phyloP scores from a whole-genome alignment of 345 rosid genomes.

The Eucalyptus fibrosa region DNA sequence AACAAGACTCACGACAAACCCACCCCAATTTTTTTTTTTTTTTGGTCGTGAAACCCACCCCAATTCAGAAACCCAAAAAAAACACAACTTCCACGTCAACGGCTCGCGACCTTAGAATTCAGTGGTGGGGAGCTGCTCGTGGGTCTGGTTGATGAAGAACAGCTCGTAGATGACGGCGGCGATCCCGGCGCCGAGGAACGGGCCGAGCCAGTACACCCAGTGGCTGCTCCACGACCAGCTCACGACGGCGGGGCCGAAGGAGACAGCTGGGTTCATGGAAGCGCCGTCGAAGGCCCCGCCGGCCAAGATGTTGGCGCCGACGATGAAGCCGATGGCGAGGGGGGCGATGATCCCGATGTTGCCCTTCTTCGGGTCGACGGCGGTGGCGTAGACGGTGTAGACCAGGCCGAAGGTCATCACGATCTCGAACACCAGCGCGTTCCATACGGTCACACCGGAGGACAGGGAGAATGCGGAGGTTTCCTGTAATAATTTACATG shows the following conservation, averaged over 20 bases:
- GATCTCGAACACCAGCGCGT: slow-evolving; percentile 81
- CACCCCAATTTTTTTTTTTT: neutral
- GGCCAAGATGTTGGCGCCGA: slow-evolving; percentile 84
- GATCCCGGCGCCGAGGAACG: slow-evolving; percentile 61
- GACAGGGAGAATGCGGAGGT: slow-evolving; percentile 60
- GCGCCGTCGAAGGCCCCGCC: slow-evolving; percentile 94
- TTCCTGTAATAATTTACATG: slow-evolving; percentile 7
- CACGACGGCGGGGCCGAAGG: slow-evolving; percentile 95
- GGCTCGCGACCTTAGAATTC: slow-evolving; percentile 15
- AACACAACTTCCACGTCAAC: neutral
- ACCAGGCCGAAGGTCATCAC: slow-evolving; percentile 94
- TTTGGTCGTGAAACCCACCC: neutral
- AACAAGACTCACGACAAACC: neutral
- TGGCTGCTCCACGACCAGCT: slow-evolving; percentile 89
- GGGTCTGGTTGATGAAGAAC: slow-evolving; percentile 37
- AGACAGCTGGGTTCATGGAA: slow-evolving; percentile 93
- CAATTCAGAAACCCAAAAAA: neutral
- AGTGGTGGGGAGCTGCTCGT: slow-evolving; percentile 54
- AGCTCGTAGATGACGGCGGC: slow-evolving; percentile 60
- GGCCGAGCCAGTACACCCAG: slow-evolving; percentile 99
- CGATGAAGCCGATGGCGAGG: slow-evolving; percentile 75
- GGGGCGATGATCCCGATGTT: slow-evolving; percentile 74
- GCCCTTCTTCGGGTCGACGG: slow-evolving; percentile 87
- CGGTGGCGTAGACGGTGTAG: slow-evolving; percentile 84
- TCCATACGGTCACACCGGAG: slow-evolving; percentile 50